Conservation (phyloP, 768 basidiomycete genomes). For the Amanita muscaria region DNA sequence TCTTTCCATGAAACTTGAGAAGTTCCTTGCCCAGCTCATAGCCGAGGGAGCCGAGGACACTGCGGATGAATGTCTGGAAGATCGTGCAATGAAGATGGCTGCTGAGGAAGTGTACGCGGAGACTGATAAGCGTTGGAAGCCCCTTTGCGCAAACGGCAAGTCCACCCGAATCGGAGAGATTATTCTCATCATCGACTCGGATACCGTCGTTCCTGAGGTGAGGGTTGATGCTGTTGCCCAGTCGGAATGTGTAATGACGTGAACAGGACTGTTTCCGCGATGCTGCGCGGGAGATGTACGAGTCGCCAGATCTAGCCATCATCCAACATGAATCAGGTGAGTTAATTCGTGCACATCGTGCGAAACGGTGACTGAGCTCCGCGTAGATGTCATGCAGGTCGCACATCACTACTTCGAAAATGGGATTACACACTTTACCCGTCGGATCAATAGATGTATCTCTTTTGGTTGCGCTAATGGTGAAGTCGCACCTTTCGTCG, state of each 20-base stretch:
- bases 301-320: slow-evolving; percentile 74
- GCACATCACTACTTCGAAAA: slow-evolving; percentile 87
- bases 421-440: slow-evolving; percentile 83
- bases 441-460: slow-evolving; percentile 78
- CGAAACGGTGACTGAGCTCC: not conserved
- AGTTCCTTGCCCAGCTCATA: slow-evolving; percentile 38
- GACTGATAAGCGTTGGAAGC: slow-evolving; percentile 42
- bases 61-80: slow-evolving; percentile 50
- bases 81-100: slow-evolving; percentile 63
- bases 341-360: slow-evolving; percentile 11
- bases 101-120: slow-evolving; percentile 64
- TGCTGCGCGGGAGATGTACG: slow-evolving; percentile 77
- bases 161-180: slow-evolving; percentile 69
- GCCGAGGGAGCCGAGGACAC: slow-evolving; percentile 33
- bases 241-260: not conserved
- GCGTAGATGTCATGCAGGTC: slow-evolving; percentile 75
- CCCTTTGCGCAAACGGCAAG: slow-evolving; percentile 72
- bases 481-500: slow-evolving; percentile 77
- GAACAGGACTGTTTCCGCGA: slow-evolving; percentile 78
- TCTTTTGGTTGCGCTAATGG: slow-evolving; percentile 73
- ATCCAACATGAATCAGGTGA: slow-evolving; percentile 79
- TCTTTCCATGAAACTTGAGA: slow-evolving; percentile 55
- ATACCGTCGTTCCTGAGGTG: slow-evolving; percentile 67
- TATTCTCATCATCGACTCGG: slow-evolving; percentile 75
- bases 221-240: not conserved